Percentiles rank a stretch among this genome's conserved stretches.
Evolutionary conservation across 176 grass and related monocot species (phyloP).

Genomic region (Neostapfia colusana): DNA sequence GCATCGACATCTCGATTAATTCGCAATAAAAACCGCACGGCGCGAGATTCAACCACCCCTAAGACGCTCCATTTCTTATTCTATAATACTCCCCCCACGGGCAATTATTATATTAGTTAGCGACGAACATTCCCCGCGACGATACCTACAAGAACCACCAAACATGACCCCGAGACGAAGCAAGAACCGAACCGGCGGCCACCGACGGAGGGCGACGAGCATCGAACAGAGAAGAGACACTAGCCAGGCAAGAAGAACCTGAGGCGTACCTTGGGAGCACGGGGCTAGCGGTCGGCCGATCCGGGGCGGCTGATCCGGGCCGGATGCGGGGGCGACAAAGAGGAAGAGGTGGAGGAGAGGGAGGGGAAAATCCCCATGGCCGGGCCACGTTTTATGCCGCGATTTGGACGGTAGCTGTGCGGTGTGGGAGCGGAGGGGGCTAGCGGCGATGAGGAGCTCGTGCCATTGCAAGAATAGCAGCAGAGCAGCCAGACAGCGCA

Average conservation of each 20-base stretch:
- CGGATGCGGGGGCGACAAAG: slow-evolving; percentile 10
- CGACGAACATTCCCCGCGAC: neutral
- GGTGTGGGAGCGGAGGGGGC: slow-evolving; percentile 11
- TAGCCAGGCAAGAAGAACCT: neutral
- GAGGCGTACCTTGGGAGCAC: neutral
- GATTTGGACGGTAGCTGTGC: slow-evolving; percentile 41
- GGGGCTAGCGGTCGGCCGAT: slow-evolving; percentile 26
- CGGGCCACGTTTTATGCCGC: slow-evolving; percentile 41
- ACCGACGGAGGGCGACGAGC: neutral
- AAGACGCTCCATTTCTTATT: neutral
- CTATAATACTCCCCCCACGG: neutral
- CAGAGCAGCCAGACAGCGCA: neutral
- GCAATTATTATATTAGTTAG: neutral
- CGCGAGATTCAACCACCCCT: neutral
- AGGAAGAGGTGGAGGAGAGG: neutral
- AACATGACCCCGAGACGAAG: neutral
- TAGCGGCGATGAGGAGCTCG: neutral
- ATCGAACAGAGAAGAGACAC: no score
- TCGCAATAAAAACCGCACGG: neutral
- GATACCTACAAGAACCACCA: neutral
- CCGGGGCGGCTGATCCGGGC: slow-evolving; percentile 22
- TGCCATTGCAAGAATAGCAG: neutral
- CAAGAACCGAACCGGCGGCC: neutral
- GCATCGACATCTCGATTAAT: neutral
- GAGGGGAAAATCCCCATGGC: slow-evolving; percentile 41